Base-by-base conservation (phyloP, 1,139 yeast species). In the Lipomyces yarrowii region DNA sequence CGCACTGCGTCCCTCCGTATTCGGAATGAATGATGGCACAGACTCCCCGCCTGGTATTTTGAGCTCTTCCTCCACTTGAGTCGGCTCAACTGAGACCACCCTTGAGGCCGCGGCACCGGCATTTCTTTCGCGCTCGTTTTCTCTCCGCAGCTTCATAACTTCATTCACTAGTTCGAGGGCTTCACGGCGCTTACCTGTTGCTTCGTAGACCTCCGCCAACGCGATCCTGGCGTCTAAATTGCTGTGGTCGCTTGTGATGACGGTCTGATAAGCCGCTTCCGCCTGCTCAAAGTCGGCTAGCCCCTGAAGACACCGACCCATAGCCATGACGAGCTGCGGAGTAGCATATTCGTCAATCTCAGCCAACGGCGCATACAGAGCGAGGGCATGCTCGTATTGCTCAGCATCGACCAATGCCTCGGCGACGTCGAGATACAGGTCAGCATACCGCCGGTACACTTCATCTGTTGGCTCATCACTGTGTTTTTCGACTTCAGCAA, bases 291-390 rank as follows among this genome's bases (percentile, higher is more conserved):
- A 88, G 63, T 89, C 87, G 26, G 88, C 92, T 0, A 87, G 81
- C 73, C 90, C 96, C 71, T 87, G 83, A 70, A 85, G 86, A 77
- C 98, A 93, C 73, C 86, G 88, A 3, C 93, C 98, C 69, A 92
- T 81, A 0, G 91, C 84, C 32, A 81, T 79, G 30, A 84, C 84
- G 54, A 90, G 77, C 37, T 88, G 87, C 1, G 84, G 73, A 18
- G 84, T 80, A 64, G 81, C 77, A 63, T 80, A 82, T 39, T 83
- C 88, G 37, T 82, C 84, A n/a, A 82, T 76, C 51, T 82, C 77
- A 5, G 86, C 77, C 15, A 90, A 80, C 26, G 87, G 87, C 0
- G 81, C 74, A 64, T 89, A 85, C 71, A 86, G 88, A 53, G 83
- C 84, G 39, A 91, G 80, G 0, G 98, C 98, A 61, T 89, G 93